These are phyloP conservation scores for Phytophthora hybrid DNA, from an alignment of 352 stramenopile genomes.

Conservation along the genomic window DNA sequence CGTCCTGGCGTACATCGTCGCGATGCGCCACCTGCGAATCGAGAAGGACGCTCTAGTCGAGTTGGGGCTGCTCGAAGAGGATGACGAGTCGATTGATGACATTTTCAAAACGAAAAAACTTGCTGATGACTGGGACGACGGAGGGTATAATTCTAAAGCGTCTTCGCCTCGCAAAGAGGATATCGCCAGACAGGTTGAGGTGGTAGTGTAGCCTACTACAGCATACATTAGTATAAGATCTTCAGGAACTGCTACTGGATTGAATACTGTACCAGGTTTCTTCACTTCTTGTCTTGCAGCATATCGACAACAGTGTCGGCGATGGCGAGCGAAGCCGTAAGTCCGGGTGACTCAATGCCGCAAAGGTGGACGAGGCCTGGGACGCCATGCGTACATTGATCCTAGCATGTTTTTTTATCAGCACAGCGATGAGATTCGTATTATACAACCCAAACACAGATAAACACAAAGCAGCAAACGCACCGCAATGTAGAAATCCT, in stretches of 20 bases:
- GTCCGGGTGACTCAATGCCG: conserved; percentile 97
- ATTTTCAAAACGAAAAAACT: conserved; percentile 45
- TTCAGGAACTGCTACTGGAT: no score
- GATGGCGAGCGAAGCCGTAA: conserved; percentile 90
- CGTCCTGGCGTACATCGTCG: conserved; percentile 37
- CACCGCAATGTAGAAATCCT: conserved; percentile 94
- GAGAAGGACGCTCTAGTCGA: conserved; percentile 49
- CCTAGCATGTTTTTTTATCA: conserved; percentile 34
- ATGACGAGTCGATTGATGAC: conserved; percentile 39
- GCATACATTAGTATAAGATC: background rate
- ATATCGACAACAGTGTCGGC: conserved; percentile 76
- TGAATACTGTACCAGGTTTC: background rate
- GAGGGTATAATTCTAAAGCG: conserved; percentile 7
- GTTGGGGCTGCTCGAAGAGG: conserved; percentile 38
- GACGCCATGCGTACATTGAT: conserved; percentile 74
- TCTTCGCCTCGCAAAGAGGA: conserved; percentile 30
- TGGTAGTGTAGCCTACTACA: conserved; percentile 21
- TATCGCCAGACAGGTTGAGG: conserved; percentile 22
- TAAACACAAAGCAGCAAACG: conserved; percentile 15
- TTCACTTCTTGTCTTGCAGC: conserved; percentile 40
- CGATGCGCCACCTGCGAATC: conserved; percentile 50
- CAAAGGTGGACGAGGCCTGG: conserved; percentile 92
- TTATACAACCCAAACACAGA: background rate
- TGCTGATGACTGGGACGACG: conserved; percentile 32
- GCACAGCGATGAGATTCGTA: background rate